Evolutionary conservation across 495 filamentous ascomycete species (phyloP), one percentile per base, ranked within the genome.

Genomic region (Penicillium malachiteum): DNA sequence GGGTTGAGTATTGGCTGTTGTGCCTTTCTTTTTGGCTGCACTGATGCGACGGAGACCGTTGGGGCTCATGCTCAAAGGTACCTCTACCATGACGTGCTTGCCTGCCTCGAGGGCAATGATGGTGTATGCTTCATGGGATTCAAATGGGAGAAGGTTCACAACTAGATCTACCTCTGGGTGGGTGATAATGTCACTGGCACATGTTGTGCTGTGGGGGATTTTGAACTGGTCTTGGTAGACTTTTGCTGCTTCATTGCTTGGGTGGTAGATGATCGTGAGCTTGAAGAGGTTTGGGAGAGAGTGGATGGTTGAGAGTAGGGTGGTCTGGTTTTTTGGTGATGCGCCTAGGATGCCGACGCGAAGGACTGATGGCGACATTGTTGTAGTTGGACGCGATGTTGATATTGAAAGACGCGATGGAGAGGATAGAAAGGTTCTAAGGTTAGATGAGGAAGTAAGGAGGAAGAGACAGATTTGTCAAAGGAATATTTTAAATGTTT

Each of bases 31-130:
- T 12, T 26, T 55, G 13, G 79, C 81, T 1, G 68, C 71, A 31
- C 74, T 61, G 47, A 83, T 77, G 12, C 62, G 58, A 9, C 74
- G 59, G 1, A 75, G 71, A 41, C 68, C 71, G 2, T 60, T 66
- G 40, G 74, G 58, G 52, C 66, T 72, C 47, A 81, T 59, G 48
- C 78, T 73, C 12, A 84, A 60, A 1, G 81, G 83, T 42, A 80
- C 78, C 57, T 84, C 80, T 33, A 85, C 67, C 59, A 86, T 74
- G 54, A 79, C 77, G 44, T 79, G 66, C 58, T 86, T 86, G 21
- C 71, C 73, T 7, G 73, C 59, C 50, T 75, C 43, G 1, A 86
- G 68, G 9, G 81, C 81, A 17, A 71, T 65, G 40, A 84, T 67
- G 39, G 73, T 75, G 60, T 78, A 71, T 42, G 65, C 48, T 41